Base-by-base conservation (phyloP, 1,284 basidiomycete genomes). In the Crepidotus sp. region DNA sequence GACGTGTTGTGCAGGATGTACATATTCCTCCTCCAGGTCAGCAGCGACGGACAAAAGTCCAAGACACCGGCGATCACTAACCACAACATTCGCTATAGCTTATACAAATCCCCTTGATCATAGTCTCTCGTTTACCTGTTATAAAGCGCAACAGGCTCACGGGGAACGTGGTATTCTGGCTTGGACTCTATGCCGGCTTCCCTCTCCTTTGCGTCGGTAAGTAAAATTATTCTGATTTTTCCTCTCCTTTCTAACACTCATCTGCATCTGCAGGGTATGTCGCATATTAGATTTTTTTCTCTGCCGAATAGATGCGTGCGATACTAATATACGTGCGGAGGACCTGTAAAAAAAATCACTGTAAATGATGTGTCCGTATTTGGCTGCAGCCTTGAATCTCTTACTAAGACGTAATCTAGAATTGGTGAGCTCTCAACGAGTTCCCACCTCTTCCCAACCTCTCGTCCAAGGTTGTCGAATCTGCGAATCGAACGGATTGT, bases 21-120 rank as follows among this genome's bases (percentile, higher is more conserved):
- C 59, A 68, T 90, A 15, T 88, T 89, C 61, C 60, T 70, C 5
- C 58, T 86, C 51, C 68, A 45, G 43, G 43, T 45, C 31, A 10
- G 43, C 0, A 34, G 43, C 0, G 29, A 17, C 18, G 1, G 15
- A 7, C 22, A 13, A 14, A 6, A 6, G 13, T n/a, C 17, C 8
- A 33, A 2, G 17, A 9, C 6, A 9, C 9, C n/a, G 9, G n/a
- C 10, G 19, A 4, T 18, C 3, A 17, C 36, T 27, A 8, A 29
- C 9, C 29, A 15, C 2, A 29, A 2, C 22, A 4, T 15, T 38
- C 5, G 9, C 15, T n/a, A 17, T 11, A 94, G 77, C 82, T 98
- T 65, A 76, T 82, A 17, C 95, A 98, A 68, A 77, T 98, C 14
- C 95, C 95, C 0, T 70, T 98, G 53, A 98, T 98, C 51, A 70